A percentile compares a stretch with the other conserved stretches of the same genome.
These are phyloP conservation scores for Salix arbutifolia DNA, from an alignment of 345 rosid genomes.

Conservation along the genomic window DNA sequence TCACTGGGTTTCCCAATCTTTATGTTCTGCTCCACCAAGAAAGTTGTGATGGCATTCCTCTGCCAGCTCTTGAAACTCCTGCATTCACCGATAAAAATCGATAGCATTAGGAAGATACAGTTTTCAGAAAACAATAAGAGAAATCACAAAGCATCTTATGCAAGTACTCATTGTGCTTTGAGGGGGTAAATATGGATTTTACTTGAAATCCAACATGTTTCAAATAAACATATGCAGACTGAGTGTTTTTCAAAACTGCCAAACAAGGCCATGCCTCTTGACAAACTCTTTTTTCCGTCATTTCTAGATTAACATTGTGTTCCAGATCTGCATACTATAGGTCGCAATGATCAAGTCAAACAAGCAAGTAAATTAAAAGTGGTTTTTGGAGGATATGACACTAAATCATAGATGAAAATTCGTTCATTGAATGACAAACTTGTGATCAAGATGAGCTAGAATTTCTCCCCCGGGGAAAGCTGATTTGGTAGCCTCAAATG, in stretches of 20 bases:
- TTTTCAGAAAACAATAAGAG: background rate
- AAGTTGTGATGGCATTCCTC: constrained; percentile 64
- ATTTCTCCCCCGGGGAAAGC: constrained; percentile 85
- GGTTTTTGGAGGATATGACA: background rate
- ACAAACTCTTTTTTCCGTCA: background rate
- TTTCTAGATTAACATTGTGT: background rate
- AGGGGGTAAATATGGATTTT: background rate
- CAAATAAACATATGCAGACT: background rate
- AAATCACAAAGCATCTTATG: background rate
- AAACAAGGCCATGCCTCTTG: background rate
- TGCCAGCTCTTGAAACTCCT: constrained; percentile 97
- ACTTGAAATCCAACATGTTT: background rate
- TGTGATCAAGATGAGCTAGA: constrained; percentile 89
- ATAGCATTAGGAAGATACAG: background rate
- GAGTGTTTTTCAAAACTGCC: background rate
- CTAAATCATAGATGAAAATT: background rate
- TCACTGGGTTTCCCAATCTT: constrained; percentile 21
- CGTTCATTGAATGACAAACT: constrained; percentile 31
- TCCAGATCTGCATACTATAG: background rate
- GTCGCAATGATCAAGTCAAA: background rate
- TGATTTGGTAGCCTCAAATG: constrained; percentile 68
- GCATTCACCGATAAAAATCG: constrained; percentile 9
- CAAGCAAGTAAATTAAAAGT: background rate
- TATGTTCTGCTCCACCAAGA: constrained; percentile 54
- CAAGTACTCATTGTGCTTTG: background rate